Percentiles rank a stretch among this genome's conserved stretches.
phyloP scores from a whole-genome alignment of 495 filamentous ascomycete species.

The Penicillium bovifimosum region DNA sequence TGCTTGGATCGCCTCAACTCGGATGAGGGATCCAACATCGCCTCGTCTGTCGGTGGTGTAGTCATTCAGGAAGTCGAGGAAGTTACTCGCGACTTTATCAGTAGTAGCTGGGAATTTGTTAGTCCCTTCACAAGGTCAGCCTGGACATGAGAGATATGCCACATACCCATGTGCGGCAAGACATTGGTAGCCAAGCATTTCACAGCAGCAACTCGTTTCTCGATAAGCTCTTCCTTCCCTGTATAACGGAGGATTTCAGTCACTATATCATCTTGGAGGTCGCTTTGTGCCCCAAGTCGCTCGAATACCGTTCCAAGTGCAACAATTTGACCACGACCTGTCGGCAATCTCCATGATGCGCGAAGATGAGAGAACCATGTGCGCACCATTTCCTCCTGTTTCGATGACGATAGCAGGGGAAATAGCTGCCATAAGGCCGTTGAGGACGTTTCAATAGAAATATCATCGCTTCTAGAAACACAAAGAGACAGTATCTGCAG shows the following conservation, averaged over 20 bases:
- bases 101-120: slow-evolving; percentile 20
- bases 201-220: slow-evolving; percentile 55
- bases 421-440: slow-evolving; percentile 40
- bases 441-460: slow-evolving; percentile 44
- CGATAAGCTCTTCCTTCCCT: slow-evolving; percentile 45
- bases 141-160: background rate
- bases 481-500: slow-evolving; percentile 39
- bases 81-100: slow-evolving; percentile 24
- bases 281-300: slow-evolving; percentile 18
- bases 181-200: slow-evolving; percentile 51
- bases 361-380: slow-evolving; percentile 37
- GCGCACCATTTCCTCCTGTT: slow-evolving; percentile 31
- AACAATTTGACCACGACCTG: slow-evolving; percentile 42
- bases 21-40: slow-evolving; percentile 79
- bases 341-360: slow-evolving; percentile 33
- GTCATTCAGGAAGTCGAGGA: slow-evolving; percentile 63
- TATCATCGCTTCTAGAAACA: slow-evolving; percentile 42
- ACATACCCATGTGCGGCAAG: slow-evolving; percentile 38
- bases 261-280: slow-evolving; percentile 24
- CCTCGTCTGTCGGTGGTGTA: slow-evolving; percentile 83
- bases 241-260: slow-evolving; percentile 33
- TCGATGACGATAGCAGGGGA: slow-evolving; percentile 28
- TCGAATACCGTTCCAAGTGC: slow-evolving; percentile 39
- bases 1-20: slow-evolving; percentile 69
- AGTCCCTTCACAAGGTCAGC: slow-evolving; percentile 1